These are phyloP conservation scores for Hyaloscypha hepaticicola DNA, from an alignment of 495 filamentous ascomycete species.

Conservation along the genomic window DNA sequence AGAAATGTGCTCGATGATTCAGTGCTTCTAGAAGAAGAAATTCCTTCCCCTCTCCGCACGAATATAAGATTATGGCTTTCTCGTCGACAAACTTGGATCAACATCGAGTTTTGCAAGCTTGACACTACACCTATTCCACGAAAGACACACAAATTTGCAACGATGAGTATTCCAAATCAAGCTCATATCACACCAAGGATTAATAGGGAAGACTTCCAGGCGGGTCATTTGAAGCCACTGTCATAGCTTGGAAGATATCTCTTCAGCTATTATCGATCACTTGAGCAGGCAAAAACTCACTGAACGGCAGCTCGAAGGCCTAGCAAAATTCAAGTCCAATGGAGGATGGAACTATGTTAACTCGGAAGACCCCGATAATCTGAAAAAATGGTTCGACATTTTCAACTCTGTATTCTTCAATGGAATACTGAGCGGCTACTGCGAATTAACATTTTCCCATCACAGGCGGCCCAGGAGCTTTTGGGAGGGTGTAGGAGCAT, in stretches of 20 bases:
- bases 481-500: too few species aligned
- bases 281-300: background rate
- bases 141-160: too few species aligned
- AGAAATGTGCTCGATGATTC: background rate
- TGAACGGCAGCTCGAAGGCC: too few species aligned
- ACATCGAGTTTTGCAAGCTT: background rate
- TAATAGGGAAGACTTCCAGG: background rate
- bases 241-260: background rate
- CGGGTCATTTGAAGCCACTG: background rate
- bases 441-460: too few species aligned
- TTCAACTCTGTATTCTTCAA: constrained; percentile 5
- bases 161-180: background rate
- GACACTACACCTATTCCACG: background rate
- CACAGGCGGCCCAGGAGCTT: too few species aligned
- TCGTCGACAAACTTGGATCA: background rate
- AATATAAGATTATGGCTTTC: background rate
- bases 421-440: background rate
- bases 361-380: background rate
- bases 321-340: too few species aligned
- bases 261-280: background rate
- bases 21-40: background rate
- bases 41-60: background rate
- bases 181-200: background rate
- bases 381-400: constrained; percentile 5
- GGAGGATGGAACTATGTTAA: too few species aligned